Evolutionary conservation across 257 asterid genomes (phyloP), one percentile per base, ranked within the genome.

Genomic region (Leptodermis oblonga): DNA sequence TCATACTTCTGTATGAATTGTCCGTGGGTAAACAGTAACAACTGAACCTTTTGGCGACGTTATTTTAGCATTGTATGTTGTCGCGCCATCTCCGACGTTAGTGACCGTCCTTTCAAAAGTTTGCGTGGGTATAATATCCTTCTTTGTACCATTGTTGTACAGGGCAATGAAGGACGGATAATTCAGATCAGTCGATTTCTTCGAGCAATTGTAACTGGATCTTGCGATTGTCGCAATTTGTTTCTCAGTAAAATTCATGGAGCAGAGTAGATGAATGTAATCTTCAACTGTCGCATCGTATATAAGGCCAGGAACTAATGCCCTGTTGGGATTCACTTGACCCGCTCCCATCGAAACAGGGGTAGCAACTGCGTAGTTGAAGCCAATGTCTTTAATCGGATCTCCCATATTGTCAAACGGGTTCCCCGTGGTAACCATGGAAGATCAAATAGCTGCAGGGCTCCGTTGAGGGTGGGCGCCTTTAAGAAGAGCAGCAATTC

Each of bases 341-440:
- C 89, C 89, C 6, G 85, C 72, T 43, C 86, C 86, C 78, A 81
- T 81, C 10, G 78, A 78, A 14, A 81, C 23, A 48, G 86, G 86
- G 4, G 82, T 70, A 20, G 84, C 88, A 0, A 26, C 55, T 30
- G 67, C 53, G 4, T 73, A 48, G 6, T 58, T 22, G 9, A 53
- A 52, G 22, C 71, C 77, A 0, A 28, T 12, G 23, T 79, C 82
- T 49, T 59, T 39, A 9, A 84, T 79, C 12, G 60, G 62, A 17
- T 28, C 43, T 0, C 48, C 39, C 8, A 77, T 70, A 49, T 84
- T 84, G 43, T 84, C 88, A 0, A 62, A 17, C 4, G 75, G 62
- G 43, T 67, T 71, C 9, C 86, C 84, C 0, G 84, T 81, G 12
- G 86, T 84, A 51, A 84, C 53, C 86, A 79, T 74, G 37, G 88